Evolutionary conservation across 1,284 basidiomycete species (phyloP).

Genomic region (Ustilago vetiveriae): DNA sequence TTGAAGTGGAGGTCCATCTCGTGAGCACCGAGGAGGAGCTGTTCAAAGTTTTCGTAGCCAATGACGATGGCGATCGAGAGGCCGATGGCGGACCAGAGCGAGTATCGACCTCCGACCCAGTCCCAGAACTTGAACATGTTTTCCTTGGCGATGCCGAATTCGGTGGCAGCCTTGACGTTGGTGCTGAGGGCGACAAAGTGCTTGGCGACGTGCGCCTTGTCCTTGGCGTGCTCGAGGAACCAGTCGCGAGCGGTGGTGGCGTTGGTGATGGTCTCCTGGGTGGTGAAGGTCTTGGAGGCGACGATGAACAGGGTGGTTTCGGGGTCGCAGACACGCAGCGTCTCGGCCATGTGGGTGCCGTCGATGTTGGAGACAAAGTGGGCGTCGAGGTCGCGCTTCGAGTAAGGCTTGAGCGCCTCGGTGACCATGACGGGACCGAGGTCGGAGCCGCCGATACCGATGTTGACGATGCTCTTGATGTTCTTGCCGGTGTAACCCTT

Average conservation of each 20-base stretch:
- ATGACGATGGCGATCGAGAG: conserved; percentile 91
- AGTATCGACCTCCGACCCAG: conserved; percentile 99
- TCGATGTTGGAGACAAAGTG: conserved; percentile 99
- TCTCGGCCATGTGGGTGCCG: conserved; percentile 95
- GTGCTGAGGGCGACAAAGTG: conserved; percentile 98
- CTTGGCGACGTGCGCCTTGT: conserved; percentile 91
- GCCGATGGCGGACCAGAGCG: conserved; percentile 97
- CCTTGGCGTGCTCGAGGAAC: conserved; percentile 81
- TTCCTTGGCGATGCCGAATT: conserved; percentile 88
- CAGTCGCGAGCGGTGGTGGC: conserved; percentile 91
- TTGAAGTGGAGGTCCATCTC: conserved; percentile 98
- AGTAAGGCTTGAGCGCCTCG: conserved; percentile 92
- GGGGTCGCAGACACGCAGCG: conserved; percentile 81
- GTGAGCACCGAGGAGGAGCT: conserved; percentile 89
- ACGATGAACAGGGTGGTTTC: conserved; percentile 97
- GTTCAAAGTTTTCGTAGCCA: conserved; percentile 92
- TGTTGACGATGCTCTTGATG: conserved; percentile 95
- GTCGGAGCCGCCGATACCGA: conserved; percentile 97
- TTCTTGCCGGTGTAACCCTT: conserved; percentile 96
- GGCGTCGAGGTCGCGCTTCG: conserved; percentile 84
- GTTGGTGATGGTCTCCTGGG: conserved; percentile 99
- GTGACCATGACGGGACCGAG: conserved; percentile 98
- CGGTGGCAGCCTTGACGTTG: conserved; percentile 91
- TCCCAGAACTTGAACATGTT: conserved; percentile 99
- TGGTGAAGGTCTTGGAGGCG: conserved; percentile 98